phyloP scores from a whole-genome alignment of 352 stramenopile genomes.

The Phytopythium helicoides region DNA sequence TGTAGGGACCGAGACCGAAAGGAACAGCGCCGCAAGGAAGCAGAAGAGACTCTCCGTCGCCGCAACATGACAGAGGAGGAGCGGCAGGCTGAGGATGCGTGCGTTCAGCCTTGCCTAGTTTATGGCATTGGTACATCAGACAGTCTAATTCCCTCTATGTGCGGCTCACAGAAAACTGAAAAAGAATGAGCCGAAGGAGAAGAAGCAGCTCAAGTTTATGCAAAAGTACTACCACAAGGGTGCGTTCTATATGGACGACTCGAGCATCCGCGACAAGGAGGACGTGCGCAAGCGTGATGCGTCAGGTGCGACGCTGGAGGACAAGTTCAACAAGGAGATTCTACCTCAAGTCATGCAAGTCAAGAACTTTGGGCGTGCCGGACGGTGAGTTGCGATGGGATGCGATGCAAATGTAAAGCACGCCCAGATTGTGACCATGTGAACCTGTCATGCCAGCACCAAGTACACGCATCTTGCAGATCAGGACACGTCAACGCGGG shows the following conservation, averaged over 20 bases:
- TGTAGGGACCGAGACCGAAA: constrained; percentile 79
- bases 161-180: constrained; percentile 63
- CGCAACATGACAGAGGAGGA: constrained; percentile 97
- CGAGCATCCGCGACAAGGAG: constrained; percentile 83
- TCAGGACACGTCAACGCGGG: constrained; percentile 93
- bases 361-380: constrained; percentile 97
- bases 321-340: constrained; percentile 93
- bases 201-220: constrained; percentile 93
- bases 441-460: constrained; percentile 48
- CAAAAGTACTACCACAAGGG: constrained; percentile 99
- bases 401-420: neutral
- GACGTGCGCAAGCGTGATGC: constrained; percentile 93
- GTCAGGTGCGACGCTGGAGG: constrained; percentile 86
- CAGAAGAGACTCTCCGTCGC: constrained; percentile 81
- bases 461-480: constrained; percentile 99
- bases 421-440: neutral
- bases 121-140: neutral
- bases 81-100: constrained; percentile 89
- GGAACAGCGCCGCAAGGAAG: constrained; percentile 78
- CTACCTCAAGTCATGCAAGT: constrained; percentile 97
- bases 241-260: constrained; percentile 97
- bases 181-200: constrained; percentile 76
- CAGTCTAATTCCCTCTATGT: constrained; percentile 5
- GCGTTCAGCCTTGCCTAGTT: constrained; percentile 12
- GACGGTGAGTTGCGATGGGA: constrained; percentile 56